Conservation (phyloP, 345 rosid species). For the Erysimum cheiranthoides region DNA sequence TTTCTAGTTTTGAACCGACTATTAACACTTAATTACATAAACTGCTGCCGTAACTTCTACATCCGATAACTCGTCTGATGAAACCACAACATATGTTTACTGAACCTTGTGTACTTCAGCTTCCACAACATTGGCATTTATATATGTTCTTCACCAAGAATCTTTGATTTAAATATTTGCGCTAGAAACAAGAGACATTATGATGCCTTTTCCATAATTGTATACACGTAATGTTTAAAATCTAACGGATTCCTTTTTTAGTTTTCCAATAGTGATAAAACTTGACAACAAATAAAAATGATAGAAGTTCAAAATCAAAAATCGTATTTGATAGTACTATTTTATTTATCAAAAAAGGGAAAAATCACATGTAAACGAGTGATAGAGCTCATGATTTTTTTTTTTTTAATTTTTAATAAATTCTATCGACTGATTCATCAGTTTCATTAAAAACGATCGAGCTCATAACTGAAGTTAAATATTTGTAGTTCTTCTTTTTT, state of each 20-base stretch:
- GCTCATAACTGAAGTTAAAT: background rate
- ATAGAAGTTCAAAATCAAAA: background rate
- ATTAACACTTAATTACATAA: background rate
- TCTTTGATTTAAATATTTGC: background rate
- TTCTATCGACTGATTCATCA: no score
- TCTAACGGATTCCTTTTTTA: background rate
- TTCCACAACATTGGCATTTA: no score
- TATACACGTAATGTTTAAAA: background rate
- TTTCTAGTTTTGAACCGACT: no score
- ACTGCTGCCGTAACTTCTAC: background rate
- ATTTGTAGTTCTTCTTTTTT: background rate
- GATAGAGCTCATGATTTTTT: no score
- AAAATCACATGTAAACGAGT: no score
- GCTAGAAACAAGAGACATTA: background rate
- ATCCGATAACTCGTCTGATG: background rate
- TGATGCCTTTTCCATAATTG: background rate
- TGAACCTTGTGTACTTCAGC: no score
- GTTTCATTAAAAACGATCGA: no score
- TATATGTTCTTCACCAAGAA: background rate
- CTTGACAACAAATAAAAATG: background rate
- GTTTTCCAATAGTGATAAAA: background rate
- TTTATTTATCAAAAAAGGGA: no score
- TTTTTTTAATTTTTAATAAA: no score
- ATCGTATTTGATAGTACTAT: background rate
- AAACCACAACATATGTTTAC: background rate